These are phyloP conservation scores for Cinchona pubescens DNA, from an alignment of 257 asterid genomes.

Conservation along the genomic window DNA sequence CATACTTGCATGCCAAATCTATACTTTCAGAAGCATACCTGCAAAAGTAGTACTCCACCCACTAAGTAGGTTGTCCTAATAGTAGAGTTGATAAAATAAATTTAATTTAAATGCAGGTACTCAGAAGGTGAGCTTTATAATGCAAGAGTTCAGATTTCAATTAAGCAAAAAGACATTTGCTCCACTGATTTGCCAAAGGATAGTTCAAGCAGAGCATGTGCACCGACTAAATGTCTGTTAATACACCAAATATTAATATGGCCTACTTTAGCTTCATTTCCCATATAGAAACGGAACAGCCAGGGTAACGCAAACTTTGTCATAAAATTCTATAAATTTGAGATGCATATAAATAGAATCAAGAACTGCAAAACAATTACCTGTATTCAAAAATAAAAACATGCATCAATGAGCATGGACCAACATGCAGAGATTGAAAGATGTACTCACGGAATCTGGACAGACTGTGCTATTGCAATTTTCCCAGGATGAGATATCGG, in stretches of 20 bases:
- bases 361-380: not conserved
- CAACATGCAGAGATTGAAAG: not conserved
- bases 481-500: slow-evolving; percentile 40
- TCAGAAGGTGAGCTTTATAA: not conserved
- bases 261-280: not conserved
- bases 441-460: slow-evolving; percentile 75
- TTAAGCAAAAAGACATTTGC: not conserved
- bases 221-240: not conserved
- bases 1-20: slow-evolving; percentile 67
- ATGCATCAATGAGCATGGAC: not conserved
- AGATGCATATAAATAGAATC: not conserved
- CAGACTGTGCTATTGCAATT: slow-evolving; percentile 63
- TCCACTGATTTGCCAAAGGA: not conserved
- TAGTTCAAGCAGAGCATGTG: not conserved
- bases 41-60: slow-evolving; percentile 20
- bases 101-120: not conserved
- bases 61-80: not conserved
- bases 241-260: not conserved
- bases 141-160: not conserved
- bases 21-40: slow-evolving; percentile 96
- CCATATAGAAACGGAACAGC: not conserved
- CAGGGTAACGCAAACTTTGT: too few species aligned
- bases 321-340: not conserved
- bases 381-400: not conserved
- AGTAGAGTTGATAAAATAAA: not conserved